phyloP scores from a whole-genome alignment of 768 basidiomycete genomes.

The Xerocomus potaroensis region DNA sequence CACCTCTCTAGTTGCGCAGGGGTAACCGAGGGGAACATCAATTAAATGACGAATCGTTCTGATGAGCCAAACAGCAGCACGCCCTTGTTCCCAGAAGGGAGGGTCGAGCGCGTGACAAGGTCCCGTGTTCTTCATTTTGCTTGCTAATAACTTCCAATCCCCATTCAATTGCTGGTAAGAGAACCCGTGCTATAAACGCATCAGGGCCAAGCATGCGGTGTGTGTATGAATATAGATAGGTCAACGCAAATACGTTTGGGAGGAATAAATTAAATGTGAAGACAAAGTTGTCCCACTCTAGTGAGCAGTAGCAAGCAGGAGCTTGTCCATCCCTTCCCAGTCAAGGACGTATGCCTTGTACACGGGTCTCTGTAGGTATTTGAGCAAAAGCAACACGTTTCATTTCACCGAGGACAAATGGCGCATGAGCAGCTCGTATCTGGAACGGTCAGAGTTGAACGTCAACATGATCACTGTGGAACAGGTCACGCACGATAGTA shows the following conservation, averaged over 20 bases:
- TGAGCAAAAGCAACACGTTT: neutral
- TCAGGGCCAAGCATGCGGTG: conserved; percentile 5
- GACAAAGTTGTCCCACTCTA: neutral
- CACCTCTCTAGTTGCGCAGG: conserved; percentile 19
- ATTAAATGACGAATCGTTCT: neutral
- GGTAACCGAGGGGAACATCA: neutral
- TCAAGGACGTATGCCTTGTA: conserved; percentile 3
- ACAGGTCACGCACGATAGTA: conserved; percentile 46
- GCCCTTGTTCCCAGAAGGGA: neutral
- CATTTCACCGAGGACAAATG: conserved; percentile 24
- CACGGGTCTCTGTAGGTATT: conserved; percentile 9
- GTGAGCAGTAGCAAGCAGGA: conserved; percentile 11
- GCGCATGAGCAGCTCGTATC: conserved; percentile 33
- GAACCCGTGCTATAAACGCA: conserved; percentile 3
- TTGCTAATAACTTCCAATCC: conserved; percentile 7
- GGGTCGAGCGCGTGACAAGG: conserved; percentile 2
- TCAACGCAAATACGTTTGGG: conserved; percentile 6
- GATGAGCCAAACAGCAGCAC: neutral
- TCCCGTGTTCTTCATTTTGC: neutral
- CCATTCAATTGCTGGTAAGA: conserved; percentile 8
- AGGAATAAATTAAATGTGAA: conserved; percentile 12
- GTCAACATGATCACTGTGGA: conserved; percentile 2
- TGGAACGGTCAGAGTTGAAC: conserved; percentile 4
- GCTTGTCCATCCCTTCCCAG: conserved; percentile 16
- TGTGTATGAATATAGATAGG: neutral